Percentiles rank a stretch among this genome's conserved stretches.
phyloP scores from a whole-genome alignment of 768 basidiomycete species.

The Lactarius akahatsu region DNA sequence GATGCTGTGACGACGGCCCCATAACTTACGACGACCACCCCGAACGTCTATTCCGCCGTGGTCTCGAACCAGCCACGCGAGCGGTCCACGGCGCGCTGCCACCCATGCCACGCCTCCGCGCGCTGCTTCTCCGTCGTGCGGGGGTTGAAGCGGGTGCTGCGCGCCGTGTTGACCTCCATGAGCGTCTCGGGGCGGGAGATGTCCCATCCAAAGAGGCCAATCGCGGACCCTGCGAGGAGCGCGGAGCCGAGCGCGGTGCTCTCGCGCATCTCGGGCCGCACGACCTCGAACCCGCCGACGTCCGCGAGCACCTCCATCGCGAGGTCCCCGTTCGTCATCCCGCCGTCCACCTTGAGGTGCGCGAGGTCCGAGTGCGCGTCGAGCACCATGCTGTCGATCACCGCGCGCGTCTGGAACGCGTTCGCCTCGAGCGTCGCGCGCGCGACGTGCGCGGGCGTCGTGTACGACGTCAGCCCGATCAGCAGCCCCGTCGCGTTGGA shows the following conservation, averaged over 20 bases:
- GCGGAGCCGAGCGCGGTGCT: slow-evolving; percentile 94
- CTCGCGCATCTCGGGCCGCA: slow-evolving; percentile 97
- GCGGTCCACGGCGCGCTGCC: slow-evolving; percentile 88
- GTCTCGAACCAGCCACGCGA: slow-evolving; percentile 79
- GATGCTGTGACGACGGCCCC: not conserved
- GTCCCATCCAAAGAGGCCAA: slow-evolving; percentile 91
- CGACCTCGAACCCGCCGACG: slow-evolving; percentile 87
- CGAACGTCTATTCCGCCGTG: slow-evolving; percentile 31
- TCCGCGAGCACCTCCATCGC: slow-evolving; percentile 87
- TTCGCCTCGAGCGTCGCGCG: slow-evolving; percentile 95
- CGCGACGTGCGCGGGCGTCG: slow-evolving; percentile 88
- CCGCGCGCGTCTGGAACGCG: slow-evolving; percentile 93
- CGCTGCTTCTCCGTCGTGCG: slow-evolving; percentile 51
- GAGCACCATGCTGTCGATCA: slow-evolving; percentile 92
- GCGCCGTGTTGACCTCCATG: slow-evolving; percentile 81
- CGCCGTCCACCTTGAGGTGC: slow-evolving; percentile 95
- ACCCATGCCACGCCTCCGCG: slow-evolving; percentile 67
- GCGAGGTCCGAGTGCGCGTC: slow-evolving; percentile 81
- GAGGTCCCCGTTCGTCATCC: slow-evolving; percentile 92
- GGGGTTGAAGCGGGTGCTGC: slow-evolving; percentile 69
- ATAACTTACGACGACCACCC: not conserved
- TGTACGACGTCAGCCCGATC: slow-evolving; percentile 85
- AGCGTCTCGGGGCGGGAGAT: slow-evolving; percentile 80
- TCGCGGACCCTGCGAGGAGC: slow-evolving; percentile 85
- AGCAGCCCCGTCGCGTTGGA: slow-evolving; percentile 83